Conservation (phyloP, 2,329 filamentous ascomycete species). For the Epichloe scottii region DNA sequence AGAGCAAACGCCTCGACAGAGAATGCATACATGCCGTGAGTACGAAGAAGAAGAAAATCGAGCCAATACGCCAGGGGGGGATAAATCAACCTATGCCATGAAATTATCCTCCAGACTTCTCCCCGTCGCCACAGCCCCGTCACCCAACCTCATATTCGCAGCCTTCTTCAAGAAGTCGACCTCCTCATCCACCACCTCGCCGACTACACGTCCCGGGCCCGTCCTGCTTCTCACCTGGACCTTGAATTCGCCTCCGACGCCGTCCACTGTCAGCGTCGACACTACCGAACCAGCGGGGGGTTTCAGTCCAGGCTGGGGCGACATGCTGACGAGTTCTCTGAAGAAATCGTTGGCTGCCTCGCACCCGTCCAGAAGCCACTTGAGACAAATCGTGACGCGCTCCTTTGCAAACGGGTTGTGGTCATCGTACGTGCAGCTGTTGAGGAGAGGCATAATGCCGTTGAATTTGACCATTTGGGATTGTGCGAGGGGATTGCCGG, state of each 20-base stretch:
- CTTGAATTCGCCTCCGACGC: conserved; percentile 42
- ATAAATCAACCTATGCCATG: conserved; percentile 22
- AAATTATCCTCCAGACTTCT: conserved; percentile 31
- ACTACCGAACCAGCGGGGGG: conserved; percentile 23
- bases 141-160: conserved; percentile 27
- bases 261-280: conserved; percentile 39
- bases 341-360: conserved; percentile 62
- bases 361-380: conserved; percentile 66
- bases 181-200: neutral
- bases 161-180: conserved; percentile 31
- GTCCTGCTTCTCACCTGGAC: conserved; percentile 34
- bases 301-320: conserved; percentile 26
- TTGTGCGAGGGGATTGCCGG: conserved; percentile 64
- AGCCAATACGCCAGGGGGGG: neutral
- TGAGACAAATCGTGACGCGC: conserved; percentile 77
- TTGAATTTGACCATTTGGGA: conserved; percentile 75
- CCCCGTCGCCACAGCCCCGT: conserved; percentile 1
- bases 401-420: conserved; percentile 92
- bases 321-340: conserved; percentile 43
- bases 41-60: neutral
- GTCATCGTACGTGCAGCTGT: conserved; percentile 83
- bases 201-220: conserved; percentile 7
- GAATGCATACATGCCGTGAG: neutral
- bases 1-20: neutral
- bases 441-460: conserved; percentile 76